Base-by-base conservation (phyloP, 352 stramenopile species). In the Phytophthora pseudosyringae region DNA sequence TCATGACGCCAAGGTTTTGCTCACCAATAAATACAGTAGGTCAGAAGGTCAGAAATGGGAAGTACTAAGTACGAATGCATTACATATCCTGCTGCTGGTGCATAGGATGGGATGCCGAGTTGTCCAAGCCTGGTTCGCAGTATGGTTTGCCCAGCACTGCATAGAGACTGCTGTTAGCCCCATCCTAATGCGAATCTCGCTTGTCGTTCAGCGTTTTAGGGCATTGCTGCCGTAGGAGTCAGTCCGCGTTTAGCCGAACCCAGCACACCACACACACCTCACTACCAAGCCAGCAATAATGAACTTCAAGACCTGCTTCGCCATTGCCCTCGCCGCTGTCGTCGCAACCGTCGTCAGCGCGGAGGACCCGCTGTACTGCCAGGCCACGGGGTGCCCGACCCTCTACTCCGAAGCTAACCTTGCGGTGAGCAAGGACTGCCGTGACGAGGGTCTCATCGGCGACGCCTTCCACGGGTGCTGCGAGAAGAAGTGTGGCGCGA, bases 241-340 rank as follows among this genome's bases (percentile, higher is more conserved):
- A 71, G 59, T 71, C 49, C 43, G 33, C 45, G 21, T 71, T 71
- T 65, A 38, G 41, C 57, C 31, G 15, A 59, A 33, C 13, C 18
- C 35, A 64, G 40, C 28, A 45, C 29, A 50, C 29, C 29, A 50
- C 29, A 38, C 33, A 29, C 16, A 49, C 21, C 21, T 26, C 5
- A 10, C 15, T 10, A 58, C 25, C 40, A 40, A 63, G 31, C 16
- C 28, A 41, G 25, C 39, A 33, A 67, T 3, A 57, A 71, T 71
- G 64, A 71, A 67, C 43, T 49, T 67, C 57, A 71, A 62, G 58
- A 64, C 57, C 11, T 67, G 41, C 44, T 46, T 71, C 39, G 49
- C 58, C 33, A 11, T 63, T 41, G 57, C 55, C 31, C 31, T 71
- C 43, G 49, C 49, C 5, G 44, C 43, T 40, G 41, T 67, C n/a